Conservation (phyloP, 306 rosid genomes). For the Lablab purpureus region DNA sequence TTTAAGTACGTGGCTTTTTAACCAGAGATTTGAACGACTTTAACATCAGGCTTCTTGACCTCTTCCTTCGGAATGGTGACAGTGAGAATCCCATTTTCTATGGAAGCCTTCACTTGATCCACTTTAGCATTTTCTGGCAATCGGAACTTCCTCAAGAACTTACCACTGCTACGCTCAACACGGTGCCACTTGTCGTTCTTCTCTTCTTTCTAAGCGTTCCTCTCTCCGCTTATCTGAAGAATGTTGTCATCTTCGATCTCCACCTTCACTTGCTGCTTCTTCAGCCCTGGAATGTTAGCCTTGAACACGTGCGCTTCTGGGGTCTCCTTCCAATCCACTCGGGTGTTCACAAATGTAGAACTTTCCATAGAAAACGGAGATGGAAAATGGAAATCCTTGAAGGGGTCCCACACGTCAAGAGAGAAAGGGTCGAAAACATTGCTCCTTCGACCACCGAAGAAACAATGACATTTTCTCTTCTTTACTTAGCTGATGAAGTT, state of each 20-base stretch:
- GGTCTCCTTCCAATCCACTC: slow-evolving; percentile 22
- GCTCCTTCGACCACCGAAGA: not conserved
- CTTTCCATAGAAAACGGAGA: not conserved
- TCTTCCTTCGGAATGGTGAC: not conserved
- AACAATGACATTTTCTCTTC: not conserved
- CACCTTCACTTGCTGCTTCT: slow-evolving; percentile 7
- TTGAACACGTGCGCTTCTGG: slow-evolving; percentile 10
- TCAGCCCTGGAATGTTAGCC: not conserved
- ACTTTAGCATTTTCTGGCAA: slow-evolving; percentile 1
- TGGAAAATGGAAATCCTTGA: not conserved
- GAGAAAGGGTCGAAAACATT: not conserved
- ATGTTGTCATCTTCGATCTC: slow-evolving; percentile 1
- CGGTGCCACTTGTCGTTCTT: slow-evolving; percentile 16
- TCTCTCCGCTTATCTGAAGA: slow-evolving; percentile 16
- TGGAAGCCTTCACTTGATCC: slow-evolving; percentile 18
- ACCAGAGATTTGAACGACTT: not conserved
- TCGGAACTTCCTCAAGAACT: slow-evolving; percentile 13
- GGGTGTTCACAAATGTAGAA: not conserved
- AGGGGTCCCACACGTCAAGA: not conserved
- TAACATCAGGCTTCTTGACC: not conserved
- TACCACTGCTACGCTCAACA: not conserved
- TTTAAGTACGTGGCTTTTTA: not conserved
- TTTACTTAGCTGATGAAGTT: not conserved
- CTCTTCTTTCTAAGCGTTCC: not conserved
- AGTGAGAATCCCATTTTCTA: slow-evolving; percentile 1